Evolutionary conservation across 257 asterid genomes (phyloP).

Genomic region (Cordia subcordata): DNA sequence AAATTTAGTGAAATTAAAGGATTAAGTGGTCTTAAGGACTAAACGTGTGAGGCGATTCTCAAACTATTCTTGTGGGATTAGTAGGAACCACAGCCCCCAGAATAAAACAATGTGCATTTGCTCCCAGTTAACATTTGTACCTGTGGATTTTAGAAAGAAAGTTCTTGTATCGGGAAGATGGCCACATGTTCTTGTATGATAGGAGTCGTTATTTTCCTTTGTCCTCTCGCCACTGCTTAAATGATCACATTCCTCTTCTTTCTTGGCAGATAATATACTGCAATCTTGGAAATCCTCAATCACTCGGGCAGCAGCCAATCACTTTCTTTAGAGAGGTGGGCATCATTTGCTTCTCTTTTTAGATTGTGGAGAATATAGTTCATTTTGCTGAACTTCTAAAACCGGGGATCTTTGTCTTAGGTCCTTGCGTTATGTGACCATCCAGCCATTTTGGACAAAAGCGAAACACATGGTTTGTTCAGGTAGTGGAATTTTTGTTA

Average conservation of each 20-base stretch:
- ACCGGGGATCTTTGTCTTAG: conserved; percentile 37
- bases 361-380: not conserved
- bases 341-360: conserved; percentile 1
- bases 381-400: conserved; percentile 3
- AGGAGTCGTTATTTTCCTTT: too few relatives aligned
- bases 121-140: too few relatives aligned
- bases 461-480: conserved; percentile 83
- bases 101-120: too few relatives aligned
- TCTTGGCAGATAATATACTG: conserved; percentile 73
- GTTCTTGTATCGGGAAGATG: too few relatives aligned
- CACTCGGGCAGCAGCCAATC: conserved; percentile 92
- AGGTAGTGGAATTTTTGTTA: conserved; percentile 44
- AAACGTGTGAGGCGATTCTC: too few relatives aligned
- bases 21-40: too few relatives aligned
- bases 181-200: too few relatives aligned
- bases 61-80: too few relatives aligned
- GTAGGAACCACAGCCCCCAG: too few relatives aligned
- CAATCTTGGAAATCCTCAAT: conserved; percentile 94
- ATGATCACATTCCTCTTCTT: not conserved
- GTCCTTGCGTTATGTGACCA: conserved; percentile 94
- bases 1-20: too few relatives aligned
- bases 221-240: too few relatives aligned
- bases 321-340: conserved; percentile 95
- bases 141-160: too few relatives aligned
- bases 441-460: conserved; percentile 82